A percentile compares a stretch with the other conserved stretches of the same genome.
Conservation (phyloP, 2,329 filamentous ascomycete species). For the Shiraia bambusicola region DNA sequence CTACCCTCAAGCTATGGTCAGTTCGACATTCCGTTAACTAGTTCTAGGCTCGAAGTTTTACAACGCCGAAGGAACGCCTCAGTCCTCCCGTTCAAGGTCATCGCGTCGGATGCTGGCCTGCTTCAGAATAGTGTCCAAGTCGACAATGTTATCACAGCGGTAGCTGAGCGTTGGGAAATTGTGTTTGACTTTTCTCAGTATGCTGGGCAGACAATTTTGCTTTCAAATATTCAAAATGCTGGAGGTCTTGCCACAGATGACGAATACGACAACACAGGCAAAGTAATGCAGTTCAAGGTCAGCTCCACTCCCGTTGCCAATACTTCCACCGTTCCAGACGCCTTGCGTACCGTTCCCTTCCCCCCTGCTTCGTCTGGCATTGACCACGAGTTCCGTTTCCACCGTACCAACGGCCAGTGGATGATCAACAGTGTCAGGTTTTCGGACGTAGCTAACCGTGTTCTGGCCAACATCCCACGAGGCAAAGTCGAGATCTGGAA, state of each 20-base stretch:
- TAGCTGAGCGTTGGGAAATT: slow-evolving; percentile 60
- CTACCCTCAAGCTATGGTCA: slow-evolving; percentile 52
- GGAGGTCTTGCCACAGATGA: slow-evolving; percentile 45
- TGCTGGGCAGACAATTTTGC: slow-evolving; percentile 52
- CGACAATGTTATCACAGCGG: slow-evolving; percentile 49
- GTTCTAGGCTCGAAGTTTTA: slow-evolving; percentile 56
- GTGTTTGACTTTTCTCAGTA: slow-evolving; percentile 57
- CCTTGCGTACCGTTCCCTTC: slow-evolving; percentile 29
- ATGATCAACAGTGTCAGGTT: slow-evolving; percentile 36
- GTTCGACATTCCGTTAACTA: slow-evolving; percentile 59
- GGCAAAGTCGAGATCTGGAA: slow-evolving; percentile 41
- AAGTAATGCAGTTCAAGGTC: slow-evolving; percentile 48
- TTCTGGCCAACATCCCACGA: slow-evolving; percentile 37
- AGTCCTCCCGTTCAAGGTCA: slow-evolving; percentile 56
- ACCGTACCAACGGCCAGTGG: slow-evolving; percentile 33
- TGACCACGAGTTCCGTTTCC: slow-evolving; percentile 37
- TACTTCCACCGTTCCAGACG: slow-evolving; percentile 26
- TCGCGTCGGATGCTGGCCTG: slow-evolving; percentile 54
- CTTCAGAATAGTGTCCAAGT: slow-evolving; percentile 44
- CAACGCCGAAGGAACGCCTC: slow-evolving; percentile 53
- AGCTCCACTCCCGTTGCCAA: slow-evolving; percentile 32
- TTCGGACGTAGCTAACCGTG: slow-evolving; percentile 32
- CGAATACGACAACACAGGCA: slow-evolving; percentile 51
- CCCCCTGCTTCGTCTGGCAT: slow-evolving; percentile 25
- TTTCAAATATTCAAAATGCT: slow-evolving; percentile 46